A percentile compares a stretch with the other conserved stretches of the same genome.
These are phyloP conservation scores for Capillidium heterosporum DNA, from an alignment of 371 early-diverging fungal genomes.

Conservation along the genomic window DNA sequence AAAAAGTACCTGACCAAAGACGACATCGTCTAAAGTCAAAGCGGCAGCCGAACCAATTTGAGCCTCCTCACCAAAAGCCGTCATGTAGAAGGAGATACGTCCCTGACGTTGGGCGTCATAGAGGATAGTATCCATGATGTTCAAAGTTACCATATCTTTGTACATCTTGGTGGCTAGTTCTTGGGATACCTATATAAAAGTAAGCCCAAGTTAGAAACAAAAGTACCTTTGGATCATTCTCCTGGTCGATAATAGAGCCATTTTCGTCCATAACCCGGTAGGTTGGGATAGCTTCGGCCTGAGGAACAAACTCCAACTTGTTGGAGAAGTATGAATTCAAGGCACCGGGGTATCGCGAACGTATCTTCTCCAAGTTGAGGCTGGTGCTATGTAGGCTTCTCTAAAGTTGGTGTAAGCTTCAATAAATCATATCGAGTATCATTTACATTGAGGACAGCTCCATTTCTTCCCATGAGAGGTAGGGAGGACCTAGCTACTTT, in stretches of 20 bases:
- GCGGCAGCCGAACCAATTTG: slow-evolving; percentile 84
- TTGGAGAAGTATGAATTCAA: slow-evolving; percentile 22
- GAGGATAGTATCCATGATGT: slow-evolving; percentile 80
- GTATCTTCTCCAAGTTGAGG: slow-evolving; percentile 8
- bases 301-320: slow-evolving; percentile 24
- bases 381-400: background rate
- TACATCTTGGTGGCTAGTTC: slow-evolving; percentile 63
- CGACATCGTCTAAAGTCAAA: slow-evolving; percentile 57
- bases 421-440: no score
- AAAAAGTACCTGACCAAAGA: slow-evolving; percentile 64
- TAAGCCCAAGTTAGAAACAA: slow-evolving; percentile 4
- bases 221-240: slow-evolving; percentile 51
- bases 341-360: slow-evolving; percentile 38
- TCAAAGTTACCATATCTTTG: slow-evolving; percentile 73
- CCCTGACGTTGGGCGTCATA: slow-evolving; percentile 98
- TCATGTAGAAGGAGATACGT: slow-evolving; percentile 96
- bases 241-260: slow-evolving; percentile 49
- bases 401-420: no score
- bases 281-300: slow-evolving; percentile 51
- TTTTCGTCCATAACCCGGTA: slow-evolving; percentile 86
- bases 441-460: no score
- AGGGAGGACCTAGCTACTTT: no score
- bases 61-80: slow-evolving; percentile 94
- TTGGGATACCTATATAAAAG: slow-evolving; percentile 31
- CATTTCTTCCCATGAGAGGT: no score